Evolutionary conservation across 225 moss, liverwort and hornwort genomes (phyloP), one percentile per base, ranked within the genome.

Genomic region (Neckera pumila): DNA sequence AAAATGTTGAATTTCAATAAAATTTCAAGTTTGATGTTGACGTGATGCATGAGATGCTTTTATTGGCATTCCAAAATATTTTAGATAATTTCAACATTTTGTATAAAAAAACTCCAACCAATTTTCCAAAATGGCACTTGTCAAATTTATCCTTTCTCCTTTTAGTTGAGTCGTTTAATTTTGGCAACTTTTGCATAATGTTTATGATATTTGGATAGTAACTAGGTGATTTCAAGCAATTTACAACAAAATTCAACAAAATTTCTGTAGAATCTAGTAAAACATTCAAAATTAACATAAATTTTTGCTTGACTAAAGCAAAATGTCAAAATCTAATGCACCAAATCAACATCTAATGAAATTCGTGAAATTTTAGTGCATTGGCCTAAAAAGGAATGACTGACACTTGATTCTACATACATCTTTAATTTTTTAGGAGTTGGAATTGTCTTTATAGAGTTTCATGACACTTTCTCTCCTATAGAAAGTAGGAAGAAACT

Each of bases 401-500:
- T 17, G 0, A 49, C 31, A 19, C 4, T 31, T 74, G 17, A 7
- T 12, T 3, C 56, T 3, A 36, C 0, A 21, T 53, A 2, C 53
- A 14, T 53, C 53, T 53, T 0, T 0, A 76, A 33, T 2, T 51
- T 76, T 33, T 3, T 9, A 14, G 36, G 5, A 36, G 9, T 53
- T 14, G 4, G 3, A 76, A 8, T 76, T 17, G 22, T 3, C 8
- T 34, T 8, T 8, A 0, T 1, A 53, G 8, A 53, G 3, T 19
- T 53, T 14, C 3, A 14, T 2, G 4, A 22, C 0, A 1, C 22
- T 53, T 76, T 22, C 14, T 9, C 6, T 34, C 14, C 2, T 14
- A 8, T 9, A 0, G 4, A 0, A 0, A 47, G 12, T 10, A 45
- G 6, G 4, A 1, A 31, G 2, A 19, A 74, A 74, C 2, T 7